Percentiles rank a stretch among this genome's conserved stretches.
Conservation (phyloP, 108 stramenopile genomes). For the Schizochytrium sp. region DNA sequence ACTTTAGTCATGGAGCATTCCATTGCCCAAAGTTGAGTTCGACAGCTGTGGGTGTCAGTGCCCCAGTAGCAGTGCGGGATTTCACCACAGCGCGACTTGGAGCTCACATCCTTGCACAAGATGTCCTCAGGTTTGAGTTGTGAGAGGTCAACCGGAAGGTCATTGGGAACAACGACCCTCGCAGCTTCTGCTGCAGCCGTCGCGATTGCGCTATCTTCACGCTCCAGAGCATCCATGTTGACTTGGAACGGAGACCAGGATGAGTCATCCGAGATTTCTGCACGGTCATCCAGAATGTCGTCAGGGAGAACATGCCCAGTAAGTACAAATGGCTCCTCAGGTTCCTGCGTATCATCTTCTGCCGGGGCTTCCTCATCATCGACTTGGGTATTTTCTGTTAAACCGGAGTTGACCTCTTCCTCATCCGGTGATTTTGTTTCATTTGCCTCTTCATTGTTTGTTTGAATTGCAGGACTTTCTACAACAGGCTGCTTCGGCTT, state of each 20-base stretch:
- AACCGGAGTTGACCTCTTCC: not conserved
- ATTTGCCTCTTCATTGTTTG: not conserved
- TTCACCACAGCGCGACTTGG: not conserved
- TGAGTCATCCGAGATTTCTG: not conserved
- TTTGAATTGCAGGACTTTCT: not conserved
- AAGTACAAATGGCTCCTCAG: not conserved
- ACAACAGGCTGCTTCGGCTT: not conserved
- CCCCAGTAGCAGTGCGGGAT: constrained; percentile 35
- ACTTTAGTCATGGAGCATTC: constrained; percentile 60
- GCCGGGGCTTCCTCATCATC: not conserved
- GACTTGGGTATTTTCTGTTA: not conserved
- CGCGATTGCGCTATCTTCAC: not conserved
- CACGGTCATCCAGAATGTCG: not conserved
- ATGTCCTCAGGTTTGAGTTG: not conserved
- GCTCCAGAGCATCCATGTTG: not conserved
- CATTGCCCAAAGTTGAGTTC: constrained; percentile 47
- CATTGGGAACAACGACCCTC: not conserved
- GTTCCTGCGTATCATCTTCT: not conserved
- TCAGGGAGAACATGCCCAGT: not conserved
- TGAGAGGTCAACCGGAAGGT: not conserved
- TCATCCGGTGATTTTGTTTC: not conserved
- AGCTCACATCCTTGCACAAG: constrained; percentile 40
- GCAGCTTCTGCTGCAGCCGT: not conserved
- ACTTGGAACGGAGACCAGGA: not conserved
- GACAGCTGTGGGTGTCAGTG: not conserved